Percentiles rank a stretch among this genome's conserved stretches.
Evolutionary conservation across 495 filamentous ascomycete genomes (phyloP).

Genomic region (Neurospora hispaniola): DNA sequence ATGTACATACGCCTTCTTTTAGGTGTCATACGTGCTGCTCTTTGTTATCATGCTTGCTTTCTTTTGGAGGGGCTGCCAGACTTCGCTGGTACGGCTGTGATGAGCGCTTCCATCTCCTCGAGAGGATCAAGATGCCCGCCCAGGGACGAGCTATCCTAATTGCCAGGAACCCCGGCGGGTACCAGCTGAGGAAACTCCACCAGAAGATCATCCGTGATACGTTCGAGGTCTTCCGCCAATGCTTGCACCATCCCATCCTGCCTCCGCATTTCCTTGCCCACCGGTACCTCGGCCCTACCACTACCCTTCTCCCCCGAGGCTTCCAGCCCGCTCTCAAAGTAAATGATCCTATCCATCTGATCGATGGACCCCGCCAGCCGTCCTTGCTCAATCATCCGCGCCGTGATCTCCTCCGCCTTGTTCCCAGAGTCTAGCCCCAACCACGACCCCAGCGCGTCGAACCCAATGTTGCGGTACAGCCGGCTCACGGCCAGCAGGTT

Average conservation of each 20-base stretch:
- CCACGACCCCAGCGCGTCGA: constrained; percentile 63
- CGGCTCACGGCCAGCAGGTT: constrained; percentile 80
- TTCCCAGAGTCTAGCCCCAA: constrained; percentile 62
- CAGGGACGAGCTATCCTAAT: not conserved
- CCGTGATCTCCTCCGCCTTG: constrained; percentile 84
- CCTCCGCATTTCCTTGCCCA: constrained; percentile 59
- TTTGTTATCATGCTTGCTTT: not conserved
- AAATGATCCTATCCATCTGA: constrained; percentile 83
- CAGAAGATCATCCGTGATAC: constrained; percentile 65
- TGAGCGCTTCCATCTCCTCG: not conserved
- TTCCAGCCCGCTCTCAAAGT: constrained; percentile 57
- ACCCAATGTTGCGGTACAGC: constrained; percentile 81
- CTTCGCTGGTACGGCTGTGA: not conserved
- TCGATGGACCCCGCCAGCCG: constrained; percentile 81
- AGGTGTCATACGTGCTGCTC: not conserved
- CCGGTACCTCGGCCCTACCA: constrained; percentile 45
- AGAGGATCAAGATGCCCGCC: not conserved
- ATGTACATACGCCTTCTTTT: not conserved
- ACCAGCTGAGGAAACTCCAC: constrained; percentile 51
- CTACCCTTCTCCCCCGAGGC: constrained; percentile 54
- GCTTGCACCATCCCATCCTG: constrained; percentile 87
- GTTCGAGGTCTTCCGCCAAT: constrained; percentile 80
- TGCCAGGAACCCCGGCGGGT: constrained; percentile 10
- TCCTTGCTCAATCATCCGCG: constrained; percentile 90
- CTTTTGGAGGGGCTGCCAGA: not conserved